Conservation (phyloP, 192 early-diverging fungal genomes). For the Umbelopsis isabellina region DNA sequence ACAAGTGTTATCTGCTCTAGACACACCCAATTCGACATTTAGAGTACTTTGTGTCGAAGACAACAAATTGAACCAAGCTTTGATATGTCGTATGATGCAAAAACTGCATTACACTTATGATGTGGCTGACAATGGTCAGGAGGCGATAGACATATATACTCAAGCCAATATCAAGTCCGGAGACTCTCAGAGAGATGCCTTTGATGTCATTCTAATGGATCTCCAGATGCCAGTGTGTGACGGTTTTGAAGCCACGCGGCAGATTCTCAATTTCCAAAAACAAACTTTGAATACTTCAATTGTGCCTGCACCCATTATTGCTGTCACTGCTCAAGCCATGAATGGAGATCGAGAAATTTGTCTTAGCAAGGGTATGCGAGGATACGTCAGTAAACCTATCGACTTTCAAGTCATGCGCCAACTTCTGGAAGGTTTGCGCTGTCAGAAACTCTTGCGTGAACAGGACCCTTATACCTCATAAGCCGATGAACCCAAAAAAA, state of each 20-base stretch:
- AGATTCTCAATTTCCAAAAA: slow-evolving; percentile 74
- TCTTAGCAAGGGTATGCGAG: slow-evolving; percentile 64
- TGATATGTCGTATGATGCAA: slow-evolving; percentile 73
- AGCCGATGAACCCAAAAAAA: no score
- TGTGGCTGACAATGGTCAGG: slow-evolving; percentile 78
- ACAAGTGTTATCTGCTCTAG: slow-evolving; percentile 49
- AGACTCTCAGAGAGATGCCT: slow-evolving; percentile 19
- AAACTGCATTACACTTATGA: slow-evolving; percentile 77
- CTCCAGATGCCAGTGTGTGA: slow-evolving; percentile 90
- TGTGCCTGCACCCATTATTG: slow-evolving; percentile 61
- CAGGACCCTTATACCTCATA: background rate
- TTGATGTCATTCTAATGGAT: slow-evolving; percentile 84
- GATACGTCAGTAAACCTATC: slow-evolving; percentile 9
- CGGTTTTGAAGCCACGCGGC: slow-evolving; percentile 85
- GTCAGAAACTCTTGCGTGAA: background rate
- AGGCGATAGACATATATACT: slow-evolving; percentile 75
- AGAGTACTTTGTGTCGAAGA: slow-evolving; percentile 84
- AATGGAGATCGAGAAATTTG: slow-evolving; percentile 76
- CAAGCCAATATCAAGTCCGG: slow-evolving; percentile 34
- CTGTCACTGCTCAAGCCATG: slow-evolving; percentile 77
- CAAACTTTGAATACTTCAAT: slow-evolving; percentile 25
- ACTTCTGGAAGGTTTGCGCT: background rate
- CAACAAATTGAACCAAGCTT: slow-evolving; percentile 85
- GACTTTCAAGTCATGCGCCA: slow-evolving; percentile 8
- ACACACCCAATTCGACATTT: slow-evolving; percentile 59